These are phyloP conservation scores for Fusarium paranaense DNA, from an alignment of 2,329 filamentous ascomycete genomes.

Conservation along the genomic window DNA sequence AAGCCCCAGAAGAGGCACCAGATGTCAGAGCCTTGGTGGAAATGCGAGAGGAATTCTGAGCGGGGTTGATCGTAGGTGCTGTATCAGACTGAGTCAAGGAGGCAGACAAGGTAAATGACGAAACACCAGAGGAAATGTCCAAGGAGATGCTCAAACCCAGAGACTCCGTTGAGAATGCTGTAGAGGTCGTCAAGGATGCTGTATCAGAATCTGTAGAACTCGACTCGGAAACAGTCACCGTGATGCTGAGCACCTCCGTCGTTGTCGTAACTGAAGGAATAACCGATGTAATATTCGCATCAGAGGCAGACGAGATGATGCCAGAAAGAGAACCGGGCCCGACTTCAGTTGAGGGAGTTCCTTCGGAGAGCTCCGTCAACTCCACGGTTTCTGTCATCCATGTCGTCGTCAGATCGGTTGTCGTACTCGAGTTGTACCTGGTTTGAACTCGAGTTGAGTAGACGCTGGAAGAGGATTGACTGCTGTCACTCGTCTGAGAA, in stretches of 20 bases:
- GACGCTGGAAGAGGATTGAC: background rate
- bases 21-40: background rate
- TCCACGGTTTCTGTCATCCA: background rate
- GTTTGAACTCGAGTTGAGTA: background rate
- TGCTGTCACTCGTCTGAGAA: background rate
- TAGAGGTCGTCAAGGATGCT: background rate
- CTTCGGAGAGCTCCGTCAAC: background rate
- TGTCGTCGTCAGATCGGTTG: background rate
- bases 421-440: background rate
- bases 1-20: background rate
- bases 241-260: conserved; percentile 25
- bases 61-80: conserved; percentile 8
- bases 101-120: background rate
- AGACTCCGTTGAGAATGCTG: background rate
- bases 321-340: background rate
- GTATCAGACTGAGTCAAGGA: conserved; percentile 3
- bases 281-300: background rate
- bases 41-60: conserved; percentile 5
- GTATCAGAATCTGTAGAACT: background rate
- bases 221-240: conserved; percentile 14
- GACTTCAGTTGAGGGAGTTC: background rate
- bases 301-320: background rate
- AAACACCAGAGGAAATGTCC: background rate
- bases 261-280: conserved; percentile 16
- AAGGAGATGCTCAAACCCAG: background rate